Evolutionary conservation across 2,329 filamentous ascomycete species (phyloP), one percentile per base, ranked within the genome.

Genomic region (Pleurostoma richardsiae): DNA sequence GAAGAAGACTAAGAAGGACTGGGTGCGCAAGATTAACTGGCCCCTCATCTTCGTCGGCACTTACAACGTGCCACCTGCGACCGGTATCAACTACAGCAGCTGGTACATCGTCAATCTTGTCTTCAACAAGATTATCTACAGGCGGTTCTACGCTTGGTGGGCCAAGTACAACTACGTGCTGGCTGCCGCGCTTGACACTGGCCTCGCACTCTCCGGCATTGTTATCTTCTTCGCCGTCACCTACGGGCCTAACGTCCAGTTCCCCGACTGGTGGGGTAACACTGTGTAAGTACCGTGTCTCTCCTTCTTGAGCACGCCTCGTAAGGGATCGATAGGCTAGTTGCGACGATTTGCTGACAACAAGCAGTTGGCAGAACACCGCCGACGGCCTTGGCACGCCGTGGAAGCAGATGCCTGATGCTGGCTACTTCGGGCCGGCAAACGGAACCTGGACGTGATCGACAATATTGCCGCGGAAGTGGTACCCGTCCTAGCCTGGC

Each of bases 101-200:
- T 66, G 63, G 63, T 73, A 70, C 61, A 63, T 70, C 29, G 67
- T 74, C 40, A 72, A 72, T 49, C 54, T 69, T 11, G 59, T 73
- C 29, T 74, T 74, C 52, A 73, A 73, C 48, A 68, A 70, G 29
- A 51, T 71, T 10, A 58, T 74, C 41, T 69, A 68, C 47, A 61
- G 59, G 7, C 61, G 61, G 4, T 69, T 63, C 48, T 63, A 69
- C 26, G 69, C 69, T n/a, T 74, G 71, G 71, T 72, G 69, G 69
- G 64, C 65, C 1, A 72, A 73, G 58, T 74, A 71, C 45, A 74
- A 62, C 49, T 66, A 64, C 42, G 56, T 65, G 29, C 56, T 66
- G 8, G 59, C 61, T 3, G 61, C 62, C 6, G 62, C 62, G 8
- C 52, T 65, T 11, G 62, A 64, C 33, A 59, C 56, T 5, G 61